Percentiles rank a stretch among this genome's conserved stretches.
Evolutionary conservation across 371 early-diverging fungal genomes (phyloP).

Genomic region (Syncephalis plumigaleata): DNA sequence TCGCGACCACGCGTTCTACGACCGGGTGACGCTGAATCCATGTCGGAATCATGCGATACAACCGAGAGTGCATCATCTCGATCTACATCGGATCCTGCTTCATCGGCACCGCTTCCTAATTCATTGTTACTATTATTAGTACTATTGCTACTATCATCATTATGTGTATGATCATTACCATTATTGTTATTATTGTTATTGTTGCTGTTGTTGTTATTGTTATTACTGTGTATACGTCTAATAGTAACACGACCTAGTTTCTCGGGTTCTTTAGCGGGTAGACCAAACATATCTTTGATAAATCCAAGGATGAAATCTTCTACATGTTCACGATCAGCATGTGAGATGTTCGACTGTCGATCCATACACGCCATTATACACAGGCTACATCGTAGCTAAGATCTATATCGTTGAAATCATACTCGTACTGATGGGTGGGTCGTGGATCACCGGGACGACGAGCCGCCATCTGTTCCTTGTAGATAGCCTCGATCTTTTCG

Average conservation of each 20-base stretch:
- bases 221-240: conserved; percentile 14
- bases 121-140: conserved; percentile 4
- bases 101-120: conserved; percentile 14
- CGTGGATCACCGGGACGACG: conserved; percentile 13
- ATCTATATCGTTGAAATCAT: conserved; percentile 30
- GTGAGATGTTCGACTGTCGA: conserved; percentile 28
- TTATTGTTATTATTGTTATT: conserved; percentile 13
- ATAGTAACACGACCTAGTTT: conserved; percentile 14
- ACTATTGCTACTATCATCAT: conserved; percentile 20
- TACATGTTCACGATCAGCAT: conserved; percentile 47
- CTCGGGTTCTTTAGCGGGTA: conserved; percentile 4
- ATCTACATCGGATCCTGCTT: too few species aligned
- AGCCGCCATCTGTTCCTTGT: conserved; percentile 22
- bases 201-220: conserved; percentile 20
- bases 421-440: conserved; percentile 38
- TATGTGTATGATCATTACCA: conserved; percentile 21
- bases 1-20: too few species aligned
- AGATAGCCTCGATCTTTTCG: conserved; percentile 66
- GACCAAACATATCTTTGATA: conserved; percentile 50
- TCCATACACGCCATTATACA: conserved; percentile 29
- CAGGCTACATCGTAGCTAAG: conserved; percentile 46
- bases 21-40: too few species aligned
- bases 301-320: conserved; percentile 55
- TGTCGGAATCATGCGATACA: too few species aligned
- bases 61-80: too few species aligned